A percentile compares a stretch with the other conserved stretches of the same genome.
phyloP scores from a whole-genome alignment of 2,329 filamentous ascomycete genomes.

The Scortechinia acanthostroma region DNA sequence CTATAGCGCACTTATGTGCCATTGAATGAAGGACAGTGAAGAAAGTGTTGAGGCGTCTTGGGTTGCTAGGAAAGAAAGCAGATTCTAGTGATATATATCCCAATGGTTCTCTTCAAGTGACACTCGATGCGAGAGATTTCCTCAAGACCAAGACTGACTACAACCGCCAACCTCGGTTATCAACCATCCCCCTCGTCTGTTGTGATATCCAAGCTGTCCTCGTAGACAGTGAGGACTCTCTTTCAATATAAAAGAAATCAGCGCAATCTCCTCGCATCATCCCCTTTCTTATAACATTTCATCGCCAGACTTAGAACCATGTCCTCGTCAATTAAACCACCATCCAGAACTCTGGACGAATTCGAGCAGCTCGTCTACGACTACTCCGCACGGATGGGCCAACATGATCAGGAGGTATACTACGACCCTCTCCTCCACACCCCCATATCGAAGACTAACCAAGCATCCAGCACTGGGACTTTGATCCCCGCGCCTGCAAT shows the following conservation, averaged over 20 bases:
- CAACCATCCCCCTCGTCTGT: no score
- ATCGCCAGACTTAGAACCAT: not conserved
- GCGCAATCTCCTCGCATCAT: not conserved
- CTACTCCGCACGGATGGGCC: slow-evolving; percentile 12
- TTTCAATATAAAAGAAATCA: no score
- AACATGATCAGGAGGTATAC: slow-evolving; percentile 9
- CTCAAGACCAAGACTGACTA: no score
- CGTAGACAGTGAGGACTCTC: no score
- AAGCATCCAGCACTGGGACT: slow-evolving; percentile 16
- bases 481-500: slow-evolving; percentile 15
- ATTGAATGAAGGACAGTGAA: no score
- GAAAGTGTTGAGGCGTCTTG: no score
- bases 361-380: slow-evolving; percentile 19
- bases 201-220: no score
- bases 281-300: not conserved
- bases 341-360: slow-evolving; percentile 15
- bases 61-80: no score
- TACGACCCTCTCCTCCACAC: not conserved
- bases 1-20: no score
- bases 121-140: no score
- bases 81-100: no score
- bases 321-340: slow-evolving; percentile 6
- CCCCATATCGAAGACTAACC: slow-evolving; percentile 1
- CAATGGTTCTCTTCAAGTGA: no score
- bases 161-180: not conserved